phyloP scores from a whole-genome alignment of 2,329 filamentous ascomycete species.

The Teratosphaeria viscida region DNA sequence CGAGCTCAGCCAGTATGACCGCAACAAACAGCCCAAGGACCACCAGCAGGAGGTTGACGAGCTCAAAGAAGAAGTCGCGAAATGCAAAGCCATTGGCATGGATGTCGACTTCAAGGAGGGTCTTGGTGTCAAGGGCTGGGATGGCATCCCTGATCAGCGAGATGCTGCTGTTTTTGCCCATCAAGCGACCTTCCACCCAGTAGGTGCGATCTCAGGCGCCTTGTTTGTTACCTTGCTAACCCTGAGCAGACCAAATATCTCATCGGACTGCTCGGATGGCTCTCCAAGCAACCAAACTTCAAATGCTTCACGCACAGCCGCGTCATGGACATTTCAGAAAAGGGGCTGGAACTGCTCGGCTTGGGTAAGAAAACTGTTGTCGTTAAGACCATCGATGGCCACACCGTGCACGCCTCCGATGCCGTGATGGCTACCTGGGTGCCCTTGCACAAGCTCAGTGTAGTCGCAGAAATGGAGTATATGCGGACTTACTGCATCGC shows the following conservation, averaged over 20 bases:
- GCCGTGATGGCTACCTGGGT: constrained; percentile 46
- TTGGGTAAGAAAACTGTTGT: constrained; percentile 33
- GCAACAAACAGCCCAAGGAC: constrained; percentile 26
- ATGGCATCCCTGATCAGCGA: constrained; percentile 41
- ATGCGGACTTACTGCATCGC: constrained; percentile 49
- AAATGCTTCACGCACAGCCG: constrained; percentile 43
- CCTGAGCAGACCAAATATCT: constrained; percentile 39
- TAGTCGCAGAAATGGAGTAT: constrained; percentile 45
- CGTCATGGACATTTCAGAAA: constrained; percentile 39
- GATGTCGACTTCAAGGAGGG: constrained; percentile 34
- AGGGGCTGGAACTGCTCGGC: constrained; percentile 31
- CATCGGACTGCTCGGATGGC: constrained; percentile 41
- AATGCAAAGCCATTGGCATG: constrained; percentile 36
- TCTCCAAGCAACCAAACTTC: constrained; percentile 44
- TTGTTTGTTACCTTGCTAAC: not conserved
- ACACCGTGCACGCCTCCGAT: constrained; percentile 39
- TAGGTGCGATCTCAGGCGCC: constrained; percentile 26
- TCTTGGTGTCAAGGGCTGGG: constrained; percentile 43
- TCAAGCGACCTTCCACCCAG: constrained; percentile 41
- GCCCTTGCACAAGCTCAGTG: constrained; percentile 45
- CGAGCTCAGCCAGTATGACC: constrained; percentile 40
- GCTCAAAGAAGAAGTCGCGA: constrained; percentile 36
- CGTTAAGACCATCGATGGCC: constrained; percentile 37
- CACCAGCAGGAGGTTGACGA: constrained; percentile 38
- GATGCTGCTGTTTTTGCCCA: constrained; percentile 38